Base-by-base conservation (phyloP, 2,329 filamentous ascomycete species). In the Simplicillium sp. region DNA sequence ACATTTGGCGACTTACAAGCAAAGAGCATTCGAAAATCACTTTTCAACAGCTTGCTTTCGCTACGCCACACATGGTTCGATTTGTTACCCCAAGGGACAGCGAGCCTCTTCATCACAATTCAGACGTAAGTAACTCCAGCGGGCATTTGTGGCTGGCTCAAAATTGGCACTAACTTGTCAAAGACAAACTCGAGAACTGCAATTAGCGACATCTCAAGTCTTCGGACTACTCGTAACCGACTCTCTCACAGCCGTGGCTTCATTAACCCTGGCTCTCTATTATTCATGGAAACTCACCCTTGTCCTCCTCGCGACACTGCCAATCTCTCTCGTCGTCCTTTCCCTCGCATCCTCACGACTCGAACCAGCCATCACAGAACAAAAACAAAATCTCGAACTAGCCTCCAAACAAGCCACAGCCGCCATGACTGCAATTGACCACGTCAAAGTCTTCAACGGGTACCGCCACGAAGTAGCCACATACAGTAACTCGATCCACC, bases 61-160 rank as follows among this genome's bases (percentile, higher is more conserved):
- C 87, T 82, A 54, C 77, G 90, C 11, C 76, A 92, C 55, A 70
- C 72, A 36, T 97, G 89, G 88, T 95, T 86, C 53, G 88, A 96
- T 55, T 66, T 70, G 14, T 73, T 81, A 39, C 67, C 75, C 31
- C 78, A 85, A 41, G 90, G 89, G 0, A 71, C 86, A 14, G 74
- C 77, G 1, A 81, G 86, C 14, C 69, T 92, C 34, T 65, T 94
- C 14, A 74, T 81, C 13, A 71, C 80, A 40, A 68, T 88, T 28
- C 83, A 94, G 58, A 80, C 80, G 84, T 89, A 65, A 61, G 80
- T 89, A 65, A 61, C 80, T 42, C 40, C 14, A 36, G 7, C 3
- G 11, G 5, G 4, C 1, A 2, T 16, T 6, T 33, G 31, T 7
- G 5, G 15, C 20, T 25, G 12, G 7, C 11, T n/a, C n/a, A 12